Conservation (phyloP, 106 monocot species). For the Xerophyta viscosa region DNA sequence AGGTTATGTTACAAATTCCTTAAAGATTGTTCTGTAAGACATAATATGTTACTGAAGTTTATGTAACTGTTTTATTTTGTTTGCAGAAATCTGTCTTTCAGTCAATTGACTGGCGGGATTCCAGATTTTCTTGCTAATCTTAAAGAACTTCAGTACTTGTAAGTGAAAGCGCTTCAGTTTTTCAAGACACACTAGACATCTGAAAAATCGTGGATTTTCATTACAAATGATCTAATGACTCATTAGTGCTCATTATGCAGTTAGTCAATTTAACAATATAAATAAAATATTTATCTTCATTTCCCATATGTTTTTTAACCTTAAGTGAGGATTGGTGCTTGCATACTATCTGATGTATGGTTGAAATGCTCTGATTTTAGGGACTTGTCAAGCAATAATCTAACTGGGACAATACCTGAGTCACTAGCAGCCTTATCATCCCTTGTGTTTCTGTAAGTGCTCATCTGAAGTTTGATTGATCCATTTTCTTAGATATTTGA, state of each 20-base stretch:
- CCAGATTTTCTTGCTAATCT: constrained; percentile 12
- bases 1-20: neutral
- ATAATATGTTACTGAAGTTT: too few species aligned
- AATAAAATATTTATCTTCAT: neutral
- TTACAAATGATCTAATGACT: too few species aligned
- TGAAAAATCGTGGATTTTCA: too few species aligned
- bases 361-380: constrained; percentile 16
- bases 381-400: constrained; percentile 22
- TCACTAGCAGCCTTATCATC: constrained; percentile 20
- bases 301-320: too few species aligned
- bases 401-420: constrained; percentile 22
- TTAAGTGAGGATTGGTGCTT: neutral
- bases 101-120: constrained; percentile 21
- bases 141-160: constrained; percentile 12
- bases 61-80: neutral
- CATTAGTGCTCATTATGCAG: too few species aligned
- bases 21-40: neutral
- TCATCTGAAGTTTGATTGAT: neutral
- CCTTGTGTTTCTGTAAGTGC: constrained; percentile 24
- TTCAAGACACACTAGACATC: too few species aligned
- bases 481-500: too few species aligned
- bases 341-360: too few species aligned
- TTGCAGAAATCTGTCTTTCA: constrained; percentile 27
- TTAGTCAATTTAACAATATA: too few species aligned
- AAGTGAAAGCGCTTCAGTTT: too few species aligned